A percentile compares a stretch with the other conserved stretches of the same genome.
Conservation (phyloP, 2,329 filamentous ascomycete species). For the Fusarium gaditjirri region DNA sequence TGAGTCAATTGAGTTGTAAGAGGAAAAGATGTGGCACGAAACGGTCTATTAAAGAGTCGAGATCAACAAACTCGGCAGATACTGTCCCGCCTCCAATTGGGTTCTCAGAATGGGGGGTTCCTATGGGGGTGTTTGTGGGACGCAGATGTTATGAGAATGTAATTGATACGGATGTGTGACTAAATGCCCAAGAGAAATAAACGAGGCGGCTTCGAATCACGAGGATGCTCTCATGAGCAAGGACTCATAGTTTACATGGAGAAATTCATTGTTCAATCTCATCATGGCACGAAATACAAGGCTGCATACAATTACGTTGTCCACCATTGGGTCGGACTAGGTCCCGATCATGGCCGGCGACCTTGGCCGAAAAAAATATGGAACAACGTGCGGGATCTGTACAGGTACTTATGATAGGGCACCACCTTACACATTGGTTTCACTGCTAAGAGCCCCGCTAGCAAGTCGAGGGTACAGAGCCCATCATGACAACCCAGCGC, state of each 20-base stretch:
- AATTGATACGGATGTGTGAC: background rate
- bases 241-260: background rate
- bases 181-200: background rate
- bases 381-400: background rate
- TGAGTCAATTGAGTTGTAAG: background rate
- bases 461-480: background rate
- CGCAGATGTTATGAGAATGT: background rate
- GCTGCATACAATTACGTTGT: slow-evolving; percentile 9
- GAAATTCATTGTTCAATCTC: slow-evolving; percentile 1
- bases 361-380: slow-evolving; percentile 15
- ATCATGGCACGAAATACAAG: slow-evolving; percentile 15
- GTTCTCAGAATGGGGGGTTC: slow-evolving; percentile 23
- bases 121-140: slow-evolving; percentile 23
- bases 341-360: slow-evolving; percentile 35
- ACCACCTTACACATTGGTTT: background rate
- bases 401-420: background rate
- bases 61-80: slow-evolving; percentile 23
- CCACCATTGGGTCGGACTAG: slow-evolving; percentile 33
- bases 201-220: background rate
- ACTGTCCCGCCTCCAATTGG: slow-evolving; percentile 32
- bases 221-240: slow-evolving; percentile 9
- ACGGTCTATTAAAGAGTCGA: slow-evolving; percentile 3
- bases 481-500: slow-evolving; percentile 12
- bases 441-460: background rate
- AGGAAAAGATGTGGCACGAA: background rate